phyloP scores from a whole-genome alignment of 306 rosid genomes.

The Medicago truncatula region MtrunA17r5.0-ANR NC_053043.1:32224501-32225000 shows the following conservation, averaged over 20 bases:
- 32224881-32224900: constrained; percentile 66
- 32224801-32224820: background rate
- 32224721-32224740: background rate
- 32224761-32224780: background rate
- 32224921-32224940: constrained; percentile 70
- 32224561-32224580: constrained; percentile 14
- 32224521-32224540: constrained; percentile 70
- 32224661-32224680: no score
- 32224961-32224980: constrained; percentile 72
- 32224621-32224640: no score
- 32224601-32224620: background rate
- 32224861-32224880: constrained; percentile 51
- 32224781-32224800: background rate
- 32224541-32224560: constrained; percentile 74
- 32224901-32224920: constrained; percentile 79
- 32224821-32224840: background rate
- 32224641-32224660: no score
- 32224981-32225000: background rate
- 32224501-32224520: constrained; percentile 70
- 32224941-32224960: constrained; percentile 79
- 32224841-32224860: constrained; percentile 19
- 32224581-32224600: constrained; percentile 18
- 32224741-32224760: background rate
- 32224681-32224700: no score
- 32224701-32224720: no score